Percentiles rank a stretch among this genome's conserved stretches.
Evolutionary conservation across 1,139 yeast species (phyloP).

Genomic region (Meyerozyma sp.): DNA sequence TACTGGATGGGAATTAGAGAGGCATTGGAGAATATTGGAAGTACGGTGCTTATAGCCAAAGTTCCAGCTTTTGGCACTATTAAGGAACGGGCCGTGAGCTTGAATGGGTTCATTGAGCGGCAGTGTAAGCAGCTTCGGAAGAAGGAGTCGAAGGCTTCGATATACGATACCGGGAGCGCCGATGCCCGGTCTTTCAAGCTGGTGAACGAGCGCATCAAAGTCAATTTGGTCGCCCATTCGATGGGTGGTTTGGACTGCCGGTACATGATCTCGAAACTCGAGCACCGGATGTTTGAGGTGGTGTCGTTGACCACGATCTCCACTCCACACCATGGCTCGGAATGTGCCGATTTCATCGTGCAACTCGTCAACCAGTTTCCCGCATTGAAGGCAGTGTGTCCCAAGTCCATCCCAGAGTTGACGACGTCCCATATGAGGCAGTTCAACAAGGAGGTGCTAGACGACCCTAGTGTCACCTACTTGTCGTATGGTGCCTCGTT

Average conservation of each 20-base stretch:
- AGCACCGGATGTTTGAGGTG: slow-evolving; percentile 43
- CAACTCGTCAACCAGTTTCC: slow-evolving; percentile 15
- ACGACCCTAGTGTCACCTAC: slow-evolving; percentile 63
- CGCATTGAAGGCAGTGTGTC: slow-evolving; percentile 26
- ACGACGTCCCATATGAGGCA: slow-evolving; percentile 49
- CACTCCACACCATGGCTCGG: slow-evolving; percentile 86
- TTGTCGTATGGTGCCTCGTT: slow-evolving; percentile 81
- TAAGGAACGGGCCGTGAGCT: slow-evolving; percentile 56
- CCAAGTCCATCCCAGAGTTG: slow-evolving; percentile 48
- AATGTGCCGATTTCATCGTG: slow-evolving; percentile 69
- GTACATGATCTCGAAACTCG: slow-evolving; percentile 58
- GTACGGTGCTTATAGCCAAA: slow-evolving; percentile 63
- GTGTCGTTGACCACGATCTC: slow-evolving; percentile 77
- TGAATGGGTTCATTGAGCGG: slow-evolving; percentile 48
- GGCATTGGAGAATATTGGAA: slow-evolving; percentile 55
- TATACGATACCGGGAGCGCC: slow-evolving; percentile 19
- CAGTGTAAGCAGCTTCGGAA: slow-evolving; percentile 31
- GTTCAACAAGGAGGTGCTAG: slow-evolving; percentile 48
- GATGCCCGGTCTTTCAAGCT: slow-evolving; percentile 10
- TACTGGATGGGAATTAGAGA: slow-evolving; percentile 81
- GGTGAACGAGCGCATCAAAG: slow-evolving; percentile 32
- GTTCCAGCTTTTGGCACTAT: slow-evolving; percentile 84
- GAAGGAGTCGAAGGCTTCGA: slow-evolving; percentile 20
- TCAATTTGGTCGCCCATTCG: slow-evolving; percentile 84
- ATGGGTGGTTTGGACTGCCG: slow-evolving; percentile 93